A percentile compares a stretch with the other conserved stretches of the same genome.
Conservation (phyloP, 2,329 filamentous ascomycete genomes). For the Arthrobotrys sinensis region DNA sequence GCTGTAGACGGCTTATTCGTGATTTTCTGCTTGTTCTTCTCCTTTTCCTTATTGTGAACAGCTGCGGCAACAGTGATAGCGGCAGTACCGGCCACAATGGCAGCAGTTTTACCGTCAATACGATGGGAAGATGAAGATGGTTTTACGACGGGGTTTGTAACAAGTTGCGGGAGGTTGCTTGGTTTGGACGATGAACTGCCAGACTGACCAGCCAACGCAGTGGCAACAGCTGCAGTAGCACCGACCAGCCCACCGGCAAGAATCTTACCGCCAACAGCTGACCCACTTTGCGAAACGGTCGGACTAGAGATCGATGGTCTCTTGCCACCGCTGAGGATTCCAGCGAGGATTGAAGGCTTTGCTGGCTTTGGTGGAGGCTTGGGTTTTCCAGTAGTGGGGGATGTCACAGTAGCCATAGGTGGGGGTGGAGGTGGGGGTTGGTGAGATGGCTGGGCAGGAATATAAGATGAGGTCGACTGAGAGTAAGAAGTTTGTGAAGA, state of each 20-base stretch:
- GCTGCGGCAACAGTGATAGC: slow-evolving; percentile 37
- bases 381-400: slow-evolving; percentile 27
- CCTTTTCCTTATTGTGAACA: slow-evolving; percentile 51
- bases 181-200: slow-evolving; percentile 38
- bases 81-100: slow-evolving; percentile 44
- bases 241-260: slow-evolving; percentile 40
- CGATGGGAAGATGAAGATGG: slow-evolving; percentile 41
- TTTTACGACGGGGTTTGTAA: slow-evolving; percentile 29
- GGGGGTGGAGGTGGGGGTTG: slow-evolving; percentile 28
- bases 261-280: slow-evolving; percentile 52
- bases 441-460: slow-evolving; percentile 24
- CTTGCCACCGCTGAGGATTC: slow-evolving; percentile 40
- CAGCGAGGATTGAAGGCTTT: slow-evolving; percentile 48
- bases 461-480: slow-evolving; percentile 17
- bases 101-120: slow-evolving; percentile 55
- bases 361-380: slow-evolving; percentile 50
- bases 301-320: slow-evolving; percentile 41
- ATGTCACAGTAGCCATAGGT: slow-evolving; percentile 16
- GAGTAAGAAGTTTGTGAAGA: slow-evolving; percentile 40
- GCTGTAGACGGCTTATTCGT: slow-evolving; percentile 29
- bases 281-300: slow-evolving; percentile 35
- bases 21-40: slow-evolving; percentile 53
- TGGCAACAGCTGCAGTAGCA: slow-evolving; percentile 44
- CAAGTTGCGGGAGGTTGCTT: slow-evolving; percentile 18
- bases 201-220: slow-evolving; percentile 51